Base-by-base conservation (phyloP, 352 stramenopile species). In the Phytophthora megakarya region DNA sequence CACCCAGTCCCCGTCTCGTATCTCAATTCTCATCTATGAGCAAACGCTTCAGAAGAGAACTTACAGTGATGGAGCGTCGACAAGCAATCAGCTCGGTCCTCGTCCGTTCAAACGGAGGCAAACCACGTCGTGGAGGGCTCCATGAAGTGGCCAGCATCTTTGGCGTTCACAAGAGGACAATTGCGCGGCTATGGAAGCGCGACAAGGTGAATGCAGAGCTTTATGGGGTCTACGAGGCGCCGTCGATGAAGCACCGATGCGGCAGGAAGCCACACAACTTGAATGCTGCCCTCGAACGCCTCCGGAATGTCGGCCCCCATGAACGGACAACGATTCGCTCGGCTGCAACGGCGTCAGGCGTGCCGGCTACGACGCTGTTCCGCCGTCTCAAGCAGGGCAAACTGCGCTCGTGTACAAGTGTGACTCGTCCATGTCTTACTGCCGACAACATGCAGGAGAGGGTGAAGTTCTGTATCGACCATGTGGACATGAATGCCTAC, bases 341-440 rank as follows among this genome's bases (percentile, higher is more conserved):
- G 4, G 10, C 21, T 15, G 10, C 39, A 12, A 26, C 6, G 19
- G 19, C 19, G 19, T 47, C 1, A 9, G 1, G 7, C 10, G 21
- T 47, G n/a, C n/a, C n/a, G n/a, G n/a, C n/a, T n/a, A n/a, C n/a
- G n/a, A 47, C 19, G 19, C 40, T 47, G 3, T 47, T 47, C 21
- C 40, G 40, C 21, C 21, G 40, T 18, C 21, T 47, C 9, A 47
- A 47, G 19, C 19, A 47, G 19, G 21, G 21, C 9, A 47, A 47
- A 12, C 1, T 47, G 21, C 39, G 39, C 7, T 47, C 21, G 1
- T 47, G 21, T 30, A 47, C 19, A n/a, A 47, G 40, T 0, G 40
- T n/a, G n/a, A n/a, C n/a, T n/a, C n/a, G n/a, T n/a, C n/a, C n/a
- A n/a, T n/a, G n/a, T n/a, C n/a, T n/a, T n/a, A n/a, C n/a, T n/a